A percentile compares a stretch with the other conserved stretches of the same genome.
Evolutionary conservation across 1,284 basidiomycete species (phyloP).

Genomic region (Cronartium ribicola): DNA sequence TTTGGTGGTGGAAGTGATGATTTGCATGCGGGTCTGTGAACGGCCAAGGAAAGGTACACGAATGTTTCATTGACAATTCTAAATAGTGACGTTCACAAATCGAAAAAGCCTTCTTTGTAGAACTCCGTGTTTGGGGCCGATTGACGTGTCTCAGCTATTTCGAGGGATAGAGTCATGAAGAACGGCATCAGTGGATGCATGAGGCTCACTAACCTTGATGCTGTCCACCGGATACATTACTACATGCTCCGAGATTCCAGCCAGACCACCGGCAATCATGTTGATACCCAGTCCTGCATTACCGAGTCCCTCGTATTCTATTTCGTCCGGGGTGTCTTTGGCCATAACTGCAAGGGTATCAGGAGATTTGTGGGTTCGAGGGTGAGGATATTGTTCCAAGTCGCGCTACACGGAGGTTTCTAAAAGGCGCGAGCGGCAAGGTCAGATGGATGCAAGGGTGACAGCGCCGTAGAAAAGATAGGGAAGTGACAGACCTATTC

Average conservation of each 20-base stretch:
- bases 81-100: background rate
- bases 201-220: conserved; percentile 70
- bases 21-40: conserved; percentile 93
- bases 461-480: too few species aligned
- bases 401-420: too few species aligned
- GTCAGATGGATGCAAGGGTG: too few species aligned
- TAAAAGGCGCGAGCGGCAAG: too few species aligned
- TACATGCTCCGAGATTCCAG: conserved; percentile 97
- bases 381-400: too few species aligned
- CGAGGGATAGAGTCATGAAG: background rate
- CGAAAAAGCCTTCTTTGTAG: conserved; percentile 10
- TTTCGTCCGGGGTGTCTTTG: conserved; percentile 43
- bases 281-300: conserved; percentile 61
- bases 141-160: background rate
- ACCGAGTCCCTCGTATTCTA: conserved; percentile 44
- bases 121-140: conserved; percentile 14
- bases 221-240: conserved; percentile 99
- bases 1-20: conserved; percentile 76
- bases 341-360: background rate
- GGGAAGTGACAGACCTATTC: too few species aligned
- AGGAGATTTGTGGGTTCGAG: too few species aligned
- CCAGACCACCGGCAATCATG: conserved; percentile 94
- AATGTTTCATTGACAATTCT: conserved; percentile 5
- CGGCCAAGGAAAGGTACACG: conserved; percentile 4
- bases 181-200: background rate